Percentiles rank a stretch among this genome's conserved stretches.
Evolutionary conservation across 1,284 basidiomycete genomes (phyloP).

Genomic region (Rhodotorula sp.): DNA sequence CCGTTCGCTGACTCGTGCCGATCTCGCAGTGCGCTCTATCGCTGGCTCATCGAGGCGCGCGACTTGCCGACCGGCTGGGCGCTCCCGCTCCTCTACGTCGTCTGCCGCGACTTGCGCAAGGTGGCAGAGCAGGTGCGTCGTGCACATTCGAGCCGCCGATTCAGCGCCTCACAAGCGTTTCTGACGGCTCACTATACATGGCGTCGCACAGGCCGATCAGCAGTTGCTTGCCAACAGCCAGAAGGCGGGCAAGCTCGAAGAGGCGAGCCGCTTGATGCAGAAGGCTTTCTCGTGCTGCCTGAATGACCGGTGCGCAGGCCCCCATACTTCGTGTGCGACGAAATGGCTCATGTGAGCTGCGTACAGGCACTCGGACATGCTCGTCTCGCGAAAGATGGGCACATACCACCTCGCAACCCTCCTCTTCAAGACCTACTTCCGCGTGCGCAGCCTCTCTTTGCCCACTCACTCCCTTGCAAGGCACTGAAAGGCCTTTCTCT

Average conservation of each 20-base stretch:
- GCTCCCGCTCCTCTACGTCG: constrained; percentile 41
- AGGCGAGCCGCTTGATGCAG: constrained; percentile 83
- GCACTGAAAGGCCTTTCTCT: neutral
- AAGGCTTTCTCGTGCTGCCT: constrained; percentile 91
- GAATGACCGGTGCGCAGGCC: constrained; percentile 69
- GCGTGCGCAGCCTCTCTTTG: constrained; percentile 57
- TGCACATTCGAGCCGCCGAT: neutral
- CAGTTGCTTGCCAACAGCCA: constrained; percentile 45
- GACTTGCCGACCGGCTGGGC: constrained; percentile 39
- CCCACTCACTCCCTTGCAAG: neutral
- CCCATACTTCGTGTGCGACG: too few relatives aligned
- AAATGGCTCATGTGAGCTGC: neutral
- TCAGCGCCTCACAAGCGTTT: too few relatives aligned
- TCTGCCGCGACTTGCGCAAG: constrained; percentile 41
- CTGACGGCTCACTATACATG: neutral
- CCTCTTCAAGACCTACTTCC: constrained; percentile 92
- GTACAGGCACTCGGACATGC: constrained; percentile 12
- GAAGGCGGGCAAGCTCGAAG: constrained; percentile 76
- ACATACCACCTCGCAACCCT: constrained; percentile 92
- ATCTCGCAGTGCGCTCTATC: constrained; percentile 35
- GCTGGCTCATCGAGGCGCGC: constrained; percentile 36
- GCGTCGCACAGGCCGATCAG: constrained; percentile 22
- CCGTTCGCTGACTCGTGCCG: neutral
- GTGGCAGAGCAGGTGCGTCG: constrained; percentile 34
- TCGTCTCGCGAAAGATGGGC: constrained; percentile 58